Percentiles rank a stretch among this genome's conserved stretches.
phyloP scores from a whole-genome alignment of 2,329 filamentous ascomycete genomes.

The Bipolaris victoriae region DNA sequence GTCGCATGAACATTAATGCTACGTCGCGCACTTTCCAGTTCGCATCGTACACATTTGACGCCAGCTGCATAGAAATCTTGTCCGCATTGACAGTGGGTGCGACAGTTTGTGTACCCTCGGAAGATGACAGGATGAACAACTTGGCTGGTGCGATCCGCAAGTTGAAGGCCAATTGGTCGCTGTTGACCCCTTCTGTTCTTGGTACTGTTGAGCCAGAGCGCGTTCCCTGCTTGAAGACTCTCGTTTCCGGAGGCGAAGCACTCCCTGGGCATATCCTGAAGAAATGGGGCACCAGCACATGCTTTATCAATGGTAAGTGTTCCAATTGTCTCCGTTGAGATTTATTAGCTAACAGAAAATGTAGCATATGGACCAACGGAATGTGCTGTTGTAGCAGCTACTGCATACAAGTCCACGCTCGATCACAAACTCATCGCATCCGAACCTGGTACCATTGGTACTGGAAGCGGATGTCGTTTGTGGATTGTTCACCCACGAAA shows the following conservation, averaged over 20 bases:
- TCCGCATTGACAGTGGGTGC: slow-evolving; percentile 59
- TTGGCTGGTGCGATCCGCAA: slow-evolving; percentile 52
- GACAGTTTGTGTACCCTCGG: slow-evolving; percentile 61
- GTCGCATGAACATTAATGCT: slow-evolving; percentile 52
- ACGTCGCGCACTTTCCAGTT: slow-evolving; percentile 63
- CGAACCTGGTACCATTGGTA: slow-evolving; percentile 40
- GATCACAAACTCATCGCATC: slow-evolving; percentile 35
- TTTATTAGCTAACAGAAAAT: slow-evolving; percentile 1
- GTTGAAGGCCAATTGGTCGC: slow-evolving; percentile 36
- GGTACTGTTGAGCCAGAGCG: slow-evolving; percentile 51
- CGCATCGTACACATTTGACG: slow-evolving; percentile 61
- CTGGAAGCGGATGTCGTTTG: slow-evolving; percentile 36
- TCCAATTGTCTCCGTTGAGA: slow-evolving; percentile 8
- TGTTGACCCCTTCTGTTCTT: slow-evolving; percentile 43
- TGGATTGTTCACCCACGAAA: slow-evolving; percentile 53
- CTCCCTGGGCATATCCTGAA: slow-evolving; percentile 50
- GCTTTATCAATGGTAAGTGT: slow-evolving; percentile 55
- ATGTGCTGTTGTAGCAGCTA: slow-evolving; percentile 36
- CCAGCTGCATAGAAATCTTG: slow-evolving; percentile 61
- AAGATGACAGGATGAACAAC: slow-evolving; percentile 61
- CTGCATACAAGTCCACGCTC: slow-evolving; percentile 32
- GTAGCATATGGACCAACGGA: slow-evolving; percentile 45
- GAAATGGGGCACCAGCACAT: slow-evolving; percentile 52
- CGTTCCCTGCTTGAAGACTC: slow-evolving; percentile 50
- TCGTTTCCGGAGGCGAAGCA: slow-evolving; percentile 54